A percentile compares a stretch with the other conserved stretches of the same genome.
Conservation (phyloP, 2,329 filamentous ascomycete species). For the Mariannaea elegans region DNA sequence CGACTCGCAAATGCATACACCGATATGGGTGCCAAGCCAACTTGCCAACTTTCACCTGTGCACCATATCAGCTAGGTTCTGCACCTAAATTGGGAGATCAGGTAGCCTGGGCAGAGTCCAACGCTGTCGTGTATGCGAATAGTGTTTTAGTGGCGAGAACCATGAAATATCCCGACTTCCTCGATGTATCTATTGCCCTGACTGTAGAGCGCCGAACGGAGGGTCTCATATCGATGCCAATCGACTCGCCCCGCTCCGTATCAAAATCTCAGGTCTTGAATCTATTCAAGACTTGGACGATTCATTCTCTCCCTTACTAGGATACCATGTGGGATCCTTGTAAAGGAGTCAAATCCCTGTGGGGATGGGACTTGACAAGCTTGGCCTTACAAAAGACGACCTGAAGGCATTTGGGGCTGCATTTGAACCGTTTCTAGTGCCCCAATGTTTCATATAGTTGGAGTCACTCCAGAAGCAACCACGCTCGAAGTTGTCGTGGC, state of each 20-base stretch:
- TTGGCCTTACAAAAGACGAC: constrained; percentile 24
- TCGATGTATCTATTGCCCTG: constrained; percentile 29
- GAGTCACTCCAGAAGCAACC: constrained; percentile 29
- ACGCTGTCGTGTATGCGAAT: constrained; percentile 36
- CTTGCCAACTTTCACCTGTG: constrained; percentile 35
- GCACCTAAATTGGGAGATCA: constrained; percentile 22
- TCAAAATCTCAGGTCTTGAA: too few species aligned
- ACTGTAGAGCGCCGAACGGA: constrained; percentile 27
- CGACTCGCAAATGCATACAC: constrained; percentile 22
- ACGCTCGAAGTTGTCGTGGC: not conserved
- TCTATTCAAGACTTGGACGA: constrained; percentile 10
- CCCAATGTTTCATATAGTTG: constrained; percentile 34
- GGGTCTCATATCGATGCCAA: constrained; percentile 27
- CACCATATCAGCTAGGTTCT: constrained; percentile 30
- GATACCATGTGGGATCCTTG: constrained; percentile 27
- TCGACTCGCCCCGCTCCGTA: constrained; percentile 16
- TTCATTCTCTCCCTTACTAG: constrained; percentile 31
- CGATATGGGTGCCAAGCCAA: constrained; percentile 27
- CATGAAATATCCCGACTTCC: constrained; percentile 31
- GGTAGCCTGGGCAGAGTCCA: constrained; percentile 32
- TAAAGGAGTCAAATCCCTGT: constrained; percentile 25
- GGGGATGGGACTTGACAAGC: constrained; percentile 20
- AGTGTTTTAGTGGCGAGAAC: constrained; percentile 34
- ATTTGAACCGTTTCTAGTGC: constrained; percentile 33
- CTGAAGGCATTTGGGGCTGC: constrained; percentile 32